phyloP scores from a whole-genome alignment of 2,329 filamentous ascomycete species.

The Neonectria sp. region DNA sequence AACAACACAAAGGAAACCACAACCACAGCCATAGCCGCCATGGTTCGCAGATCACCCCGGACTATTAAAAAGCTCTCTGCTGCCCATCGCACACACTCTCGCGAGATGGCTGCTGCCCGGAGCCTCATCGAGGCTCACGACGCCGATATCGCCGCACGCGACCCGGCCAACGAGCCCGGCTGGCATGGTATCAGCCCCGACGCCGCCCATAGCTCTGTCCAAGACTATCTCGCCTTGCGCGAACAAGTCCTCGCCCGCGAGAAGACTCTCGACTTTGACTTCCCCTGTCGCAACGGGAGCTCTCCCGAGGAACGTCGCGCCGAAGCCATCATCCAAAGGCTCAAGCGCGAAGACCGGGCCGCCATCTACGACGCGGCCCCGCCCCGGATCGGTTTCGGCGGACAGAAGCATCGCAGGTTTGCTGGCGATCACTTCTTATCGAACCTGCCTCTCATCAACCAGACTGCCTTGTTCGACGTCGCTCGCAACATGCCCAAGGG shows the following conservation, averaged over 20 bases:
- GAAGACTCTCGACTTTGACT: constrained; percentile 58
- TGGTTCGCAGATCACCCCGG: constrained; percentile 32
- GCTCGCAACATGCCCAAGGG: constrained; percentile 78
- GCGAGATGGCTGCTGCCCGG: constrained; percentile 43
- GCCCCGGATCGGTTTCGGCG: constrained; percentile 55
- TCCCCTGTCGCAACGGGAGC: constrained; percentile 51
- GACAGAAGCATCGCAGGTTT: constrained; percentile 62
- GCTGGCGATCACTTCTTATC: constrained; percentile 72
- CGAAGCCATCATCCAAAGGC: constrained; percentile 56
- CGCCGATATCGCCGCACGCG: constrained; percentile 35
- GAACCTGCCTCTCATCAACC: constrained; percentile 67
- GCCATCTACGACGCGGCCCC: constrained; percentile 54
- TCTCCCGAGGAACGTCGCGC: constrained; percentile 55
- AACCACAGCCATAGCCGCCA: constrained; percentile 25
- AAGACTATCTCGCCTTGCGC: constrained; percentile 53
- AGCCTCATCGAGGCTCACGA: constrained; percentile 47
- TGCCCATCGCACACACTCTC: constrained; percentile 20
- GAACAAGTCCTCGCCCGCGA: constrained; percentile 51
- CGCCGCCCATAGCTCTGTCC: constrained; percentile 26
- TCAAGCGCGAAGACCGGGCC: constrained; percentile 55
- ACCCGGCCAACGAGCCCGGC: constrained; percentile 13
- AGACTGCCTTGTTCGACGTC: constrained; percentile 71
- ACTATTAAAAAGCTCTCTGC: constrained; percentile 17
- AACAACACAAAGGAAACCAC: constrained; percentile 26
- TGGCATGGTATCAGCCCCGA: constrained; percentile 9